Evolutionary conservation across 78 protist genomes (phyloP).

Genomic region (Creolimax fragrantissima): DNA sequence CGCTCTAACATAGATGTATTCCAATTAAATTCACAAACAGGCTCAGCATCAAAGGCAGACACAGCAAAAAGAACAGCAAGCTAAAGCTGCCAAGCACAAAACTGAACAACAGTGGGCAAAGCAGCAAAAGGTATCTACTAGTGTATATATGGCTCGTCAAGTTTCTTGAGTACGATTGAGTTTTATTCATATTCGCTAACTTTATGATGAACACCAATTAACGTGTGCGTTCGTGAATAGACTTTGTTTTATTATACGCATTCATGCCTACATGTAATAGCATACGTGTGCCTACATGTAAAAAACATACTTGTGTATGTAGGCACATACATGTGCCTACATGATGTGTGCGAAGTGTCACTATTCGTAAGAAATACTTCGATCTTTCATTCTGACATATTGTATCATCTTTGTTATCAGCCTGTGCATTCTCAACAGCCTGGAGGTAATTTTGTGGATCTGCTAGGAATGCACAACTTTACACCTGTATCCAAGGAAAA

Average conservation of each 20-base stretch:
- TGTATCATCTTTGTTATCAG: too few species aligned
- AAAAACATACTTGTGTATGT: neutral
- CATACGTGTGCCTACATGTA: neutral
- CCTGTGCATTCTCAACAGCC: too few species aligned
- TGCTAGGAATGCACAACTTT: neutral
- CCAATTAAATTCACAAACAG: too few species aligned
- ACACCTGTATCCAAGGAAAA: neutral
- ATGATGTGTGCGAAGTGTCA: too few species aligned
- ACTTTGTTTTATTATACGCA: too few species aligned
- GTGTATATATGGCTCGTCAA: neutral
- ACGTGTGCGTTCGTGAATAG: too few species aligned
- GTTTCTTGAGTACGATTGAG: too few species aligned
- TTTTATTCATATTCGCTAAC: too few species aligned
- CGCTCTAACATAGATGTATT: too few species aligned
- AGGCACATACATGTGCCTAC: neutral
- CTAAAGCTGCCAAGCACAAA: neutral
- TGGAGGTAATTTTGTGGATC: conserved; percentile 12
- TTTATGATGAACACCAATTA: too few species aligned
- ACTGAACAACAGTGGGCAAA: neutral
- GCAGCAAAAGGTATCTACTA: neutral
- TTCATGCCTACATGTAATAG: neutral
- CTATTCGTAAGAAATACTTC: too few species aligned
- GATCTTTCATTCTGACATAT: too few species aligned
- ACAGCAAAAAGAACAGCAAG: neutral
- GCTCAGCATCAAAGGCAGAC: neutral